A percentile compares a stretch with the other conserved stretches of the same genome.
These are phyloP conservation scores for Bruguiera sexangula DNA, from an alignment of 345 rosid species.

Conservation along the genomic window DNA sequence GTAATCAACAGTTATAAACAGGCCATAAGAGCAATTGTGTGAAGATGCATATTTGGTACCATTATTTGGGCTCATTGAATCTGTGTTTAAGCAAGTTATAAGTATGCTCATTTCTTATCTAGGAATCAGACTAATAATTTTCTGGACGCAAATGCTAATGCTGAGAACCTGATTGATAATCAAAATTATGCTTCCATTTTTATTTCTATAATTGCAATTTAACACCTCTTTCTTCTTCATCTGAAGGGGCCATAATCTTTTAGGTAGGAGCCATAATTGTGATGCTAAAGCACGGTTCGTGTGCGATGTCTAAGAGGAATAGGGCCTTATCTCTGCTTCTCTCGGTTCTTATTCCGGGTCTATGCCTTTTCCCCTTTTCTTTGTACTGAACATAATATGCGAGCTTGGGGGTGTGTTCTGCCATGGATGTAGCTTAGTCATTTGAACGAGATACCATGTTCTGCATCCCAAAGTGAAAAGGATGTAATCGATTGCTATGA, in stretches of 20 bases:
- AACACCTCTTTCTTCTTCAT: background rate
- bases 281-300: background rate
- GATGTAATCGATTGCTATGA: background rate
- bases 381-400: background rate
- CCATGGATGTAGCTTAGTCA: background rate
- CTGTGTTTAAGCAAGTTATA: no score
- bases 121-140: background rate
- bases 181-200: background rate
- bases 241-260: background rate
- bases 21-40: background rate
- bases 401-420: background rate
- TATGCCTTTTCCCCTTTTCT: background rate
- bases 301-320: background rate
- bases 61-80: no score
- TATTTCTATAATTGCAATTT: background rate
- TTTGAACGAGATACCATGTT: background rate
- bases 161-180: background rate
- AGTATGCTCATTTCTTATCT: no score
- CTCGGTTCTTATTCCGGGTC: background rate
- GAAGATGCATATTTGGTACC: no score
- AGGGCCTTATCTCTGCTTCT: background rate
- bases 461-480: background rate
- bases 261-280: background rate
- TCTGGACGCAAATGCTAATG: background rate
- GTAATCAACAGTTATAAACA: background rate